Percentiles rank a stretch among this genome's conserved stretches.
phyloP scores from a whole-genome alignment of 306 rosid genomes.

The Vigna angularis region DNA sequence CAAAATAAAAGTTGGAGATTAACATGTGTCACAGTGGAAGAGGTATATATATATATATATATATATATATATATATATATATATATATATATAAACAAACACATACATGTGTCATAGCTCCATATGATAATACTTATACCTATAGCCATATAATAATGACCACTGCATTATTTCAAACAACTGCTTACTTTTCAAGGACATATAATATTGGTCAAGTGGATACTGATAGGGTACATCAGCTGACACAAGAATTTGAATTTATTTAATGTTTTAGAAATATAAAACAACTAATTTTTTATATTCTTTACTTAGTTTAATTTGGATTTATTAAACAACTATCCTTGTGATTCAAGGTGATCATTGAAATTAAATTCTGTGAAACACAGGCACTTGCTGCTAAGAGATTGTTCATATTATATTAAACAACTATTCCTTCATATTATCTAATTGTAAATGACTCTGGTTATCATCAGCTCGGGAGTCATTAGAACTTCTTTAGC shows the following conservation, averaged over 20 bases:
- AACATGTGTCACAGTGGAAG: conserved; percentile 57
- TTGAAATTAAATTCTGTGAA: not conserved
- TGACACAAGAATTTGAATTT: not conserved
- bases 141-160: not conserved
- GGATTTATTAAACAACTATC: not conserved
- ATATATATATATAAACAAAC: too few species aligned
- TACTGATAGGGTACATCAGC: not conserved
- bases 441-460: conserved; percentile 64
- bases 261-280: not conserved
- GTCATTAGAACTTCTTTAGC: conserved; percentile 45
- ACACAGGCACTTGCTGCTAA: conserved; percentile 61
- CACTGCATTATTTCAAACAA: not conserved
- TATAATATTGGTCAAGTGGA: not conserved
- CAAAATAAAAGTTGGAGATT: conserved; percentile 51
- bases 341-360: not conserved
- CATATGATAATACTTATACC: not conserved
- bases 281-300: not conserved
- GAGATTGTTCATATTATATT: conserved; percentile 60
- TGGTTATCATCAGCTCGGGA: conserved; percentile 69
- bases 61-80: too few species aligned
- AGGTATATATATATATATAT: conserved; percentile 39
- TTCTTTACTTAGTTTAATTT: not conserved
- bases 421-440: too few species aligned
- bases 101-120: not conserved
- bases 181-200: not conserved